phyloP scores from a whole-genome alignment of 495 filamentous ascomycete species.

The Pseudomonodictys pantanalensis region DNA sequence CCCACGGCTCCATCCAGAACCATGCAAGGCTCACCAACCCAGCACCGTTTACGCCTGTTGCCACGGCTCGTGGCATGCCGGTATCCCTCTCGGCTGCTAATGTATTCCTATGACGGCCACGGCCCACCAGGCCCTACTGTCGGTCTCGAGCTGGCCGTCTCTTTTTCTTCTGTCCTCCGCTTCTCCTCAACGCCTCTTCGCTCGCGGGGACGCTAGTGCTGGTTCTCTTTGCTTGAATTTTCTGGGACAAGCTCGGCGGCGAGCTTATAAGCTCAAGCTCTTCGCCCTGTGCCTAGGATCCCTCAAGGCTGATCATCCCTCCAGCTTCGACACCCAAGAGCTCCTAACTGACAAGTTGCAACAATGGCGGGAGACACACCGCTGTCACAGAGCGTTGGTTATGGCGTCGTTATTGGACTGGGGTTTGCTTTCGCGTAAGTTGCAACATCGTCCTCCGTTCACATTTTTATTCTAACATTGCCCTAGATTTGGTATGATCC shows the following conservation, averaged over 20 bases:
- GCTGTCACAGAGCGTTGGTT: constrained; percentile 33
- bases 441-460: background rate
- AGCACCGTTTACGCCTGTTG: constrained; percentile 11
- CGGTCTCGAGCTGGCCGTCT: background rate
- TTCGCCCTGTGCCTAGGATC: background rate
- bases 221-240: background rate
- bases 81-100: background rate
- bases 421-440: constrained; percentile 42
- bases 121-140: background rate
- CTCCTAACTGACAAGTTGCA: background rate
- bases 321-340: background rate
- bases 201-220: constrained; percentile 9
- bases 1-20: constrained; percentile 17
- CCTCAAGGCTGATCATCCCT: background rate
- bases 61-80: constrained; percentile 13
- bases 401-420: constrained; percentile 41
- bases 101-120: background rate
- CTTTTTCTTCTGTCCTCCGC: constrained; percentile 4
- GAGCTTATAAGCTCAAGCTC: constrained; percentile 14
- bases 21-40: constrained; percentile 10
- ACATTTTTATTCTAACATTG: constrained; percentile 3
- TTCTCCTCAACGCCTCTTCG: background rate
- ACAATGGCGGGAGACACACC: constrained; percentile 14
- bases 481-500: constrained; percentile 37
- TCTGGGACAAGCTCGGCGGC: constrained; percentile 6